Conservation (phyloP, 192 early-diverging fungal genomes). For the Linnemannia exigua region DNA sequence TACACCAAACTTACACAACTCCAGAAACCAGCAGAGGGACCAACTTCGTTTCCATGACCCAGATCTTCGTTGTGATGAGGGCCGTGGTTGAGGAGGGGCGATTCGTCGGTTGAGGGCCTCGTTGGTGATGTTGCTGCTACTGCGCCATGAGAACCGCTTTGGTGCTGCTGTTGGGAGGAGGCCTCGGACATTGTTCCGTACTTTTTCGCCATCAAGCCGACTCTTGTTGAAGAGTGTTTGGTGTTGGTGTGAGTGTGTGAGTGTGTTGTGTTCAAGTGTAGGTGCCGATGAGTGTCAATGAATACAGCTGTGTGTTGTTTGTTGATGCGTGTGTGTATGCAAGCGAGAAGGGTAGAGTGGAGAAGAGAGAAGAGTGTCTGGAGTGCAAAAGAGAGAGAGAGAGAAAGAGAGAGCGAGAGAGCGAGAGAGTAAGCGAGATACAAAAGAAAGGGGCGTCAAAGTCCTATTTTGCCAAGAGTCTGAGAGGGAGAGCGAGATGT, state of each 20-base stretch:
- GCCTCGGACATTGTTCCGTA: slow-evolving; percentile 43
- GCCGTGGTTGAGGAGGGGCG: slow-evolving; percentile 51
- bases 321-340: neutral
- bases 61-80: slow-evolving; percentile 39
- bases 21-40: slow-evolving; percentile 54
- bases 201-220: slow-evolving; percentile 38
- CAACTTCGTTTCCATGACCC: slow-evolving; percentile 50
- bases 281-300: neutral
- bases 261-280: neutral
- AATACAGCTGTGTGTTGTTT: neutral
- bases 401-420: neutral
- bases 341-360: neutral
- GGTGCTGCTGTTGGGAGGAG: slow-evolving; percentile 11
- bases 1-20: slow-evolving; percentile 47
- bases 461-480: no score
- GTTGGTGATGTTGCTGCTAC: neutral
- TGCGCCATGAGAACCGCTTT: neutral
- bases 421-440: no score
- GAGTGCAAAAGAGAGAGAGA: neutral
- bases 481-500: neutral
- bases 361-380: neutral
- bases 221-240: neutral
- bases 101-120: slow-evolving; percentile 37
- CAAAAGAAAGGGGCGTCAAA: neutral
- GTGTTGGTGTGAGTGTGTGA: neutral